phyloP scores from a whole-genome alignment of 2,329 filamentous ascomycete genomes.

The Hymenoscyphus fructigenus region DNA sequence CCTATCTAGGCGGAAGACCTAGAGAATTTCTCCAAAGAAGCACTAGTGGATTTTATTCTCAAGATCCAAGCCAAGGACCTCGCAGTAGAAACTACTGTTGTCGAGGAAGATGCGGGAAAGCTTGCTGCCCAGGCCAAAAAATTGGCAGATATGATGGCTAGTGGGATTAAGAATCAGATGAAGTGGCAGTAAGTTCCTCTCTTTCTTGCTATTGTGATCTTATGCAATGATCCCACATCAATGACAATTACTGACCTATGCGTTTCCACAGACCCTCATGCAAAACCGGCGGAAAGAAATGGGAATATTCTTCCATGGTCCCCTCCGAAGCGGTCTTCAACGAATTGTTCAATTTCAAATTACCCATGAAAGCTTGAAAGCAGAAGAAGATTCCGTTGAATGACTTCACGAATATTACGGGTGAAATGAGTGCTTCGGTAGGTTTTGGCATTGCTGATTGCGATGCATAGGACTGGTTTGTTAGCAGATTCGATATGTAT shows the following conservation, averaged over 20 bases:
- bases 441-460: too few relatives aligned
- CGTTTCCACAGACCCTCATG: constrained; percentile 6
- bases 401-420: not conserved
- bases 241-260: too few relatives aligned
- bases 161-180: constrained; percentile 10
- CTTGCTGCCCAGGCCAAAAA: not conserved
- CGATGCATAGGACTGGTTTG: not conserved
- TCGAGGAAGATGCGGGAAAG: not conserved
- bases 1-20: not conserved
- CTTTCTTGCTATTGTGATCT: not conserved
- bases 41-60: constrained; percentile 6
- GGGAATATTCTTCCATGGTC: constrained; percentile 8
- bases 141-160: constrained; percentile 10
- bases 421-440: constrained; percentile 1
- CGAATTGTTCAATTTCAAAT: constrained; percentile 1
- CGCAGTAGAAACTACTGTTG: not conserved
- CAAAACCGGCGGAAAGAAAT: constrained; percentile 7
- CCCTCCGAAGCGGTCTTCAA: constrained; percentile 9
- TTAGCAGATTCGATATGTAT: constrained; percentile 4
- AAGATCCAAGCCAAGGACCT: constrained; percentile 2
- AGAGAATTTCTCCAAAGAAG: constrained; percentile 3
- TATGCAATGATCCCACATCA: too few relatives aligned
- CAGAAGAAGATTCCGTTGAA: constrained; percentile 9
- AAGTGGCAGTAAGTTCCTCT: constrained; percentile 7
- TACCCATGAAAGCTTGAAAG: constrained; percentile 4